These are phyloP conservation scores for Croton laevigatus DNA, from an alignment of 441 rosid species.

Conservation along the genomic window DNA sequence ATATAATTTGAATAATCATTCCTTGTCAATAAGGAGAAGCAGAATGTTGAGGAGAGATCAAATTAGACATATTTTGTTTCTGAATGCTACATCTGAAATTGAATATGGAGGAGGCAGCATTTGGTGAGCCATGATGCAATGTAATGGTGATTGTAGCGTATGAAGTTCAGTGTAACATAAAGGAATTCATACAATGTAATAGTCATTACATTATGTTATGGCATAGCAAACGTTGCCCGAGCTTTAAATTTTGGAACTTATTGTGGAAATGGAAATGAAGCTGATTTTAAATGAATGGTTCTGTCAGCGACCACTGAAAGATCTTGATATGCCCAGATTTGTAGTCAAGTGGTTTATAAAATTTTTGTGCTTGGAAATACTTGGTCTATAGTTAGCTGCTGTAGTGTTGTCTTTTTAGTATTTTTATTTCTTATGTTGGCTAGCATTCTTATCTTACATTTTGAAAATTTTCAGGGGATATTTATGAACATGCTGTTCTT, in stretches of 20 bases:
- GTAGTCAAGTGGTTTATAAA: neutral
- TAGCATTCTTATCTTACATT: neutral
- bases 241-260: too few relatives aligned
- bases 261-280: neutral
- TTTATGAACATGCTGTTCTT: conserved; percentile 88
- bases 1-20: too few relatives aligned
- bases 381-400: conserved; percentile 1
- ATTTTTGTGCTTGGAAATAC: neutral
- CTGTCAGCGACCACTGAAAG: neutral
- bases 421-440: neutral
- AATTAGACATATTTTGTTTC: too few relatives aligned
- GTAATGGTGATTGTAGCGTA: too few relatives aligned
- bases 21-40: too few relatives aligned
- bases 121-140: too few relatives aligned
- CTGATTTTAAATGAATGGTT: neutral
- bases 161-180: too few relatives aligned
- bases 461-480: conserved; percentile 60
- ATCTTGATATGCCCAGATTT: neutral
- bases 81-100: too few relatives aligned
- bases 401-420: neutral
- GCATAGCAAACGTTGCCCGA: too few relatives aligned
- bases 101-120: too few relatives aligned
- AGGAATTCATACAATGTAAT: too few relatives aligned
- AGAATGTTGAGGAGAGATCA: too few relatives aligned
- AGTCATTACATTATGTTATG: neutral